Conservation (phyloP, 2,329 filamentous ascomycete genomes). For the Cadophora sp. region DNA sequence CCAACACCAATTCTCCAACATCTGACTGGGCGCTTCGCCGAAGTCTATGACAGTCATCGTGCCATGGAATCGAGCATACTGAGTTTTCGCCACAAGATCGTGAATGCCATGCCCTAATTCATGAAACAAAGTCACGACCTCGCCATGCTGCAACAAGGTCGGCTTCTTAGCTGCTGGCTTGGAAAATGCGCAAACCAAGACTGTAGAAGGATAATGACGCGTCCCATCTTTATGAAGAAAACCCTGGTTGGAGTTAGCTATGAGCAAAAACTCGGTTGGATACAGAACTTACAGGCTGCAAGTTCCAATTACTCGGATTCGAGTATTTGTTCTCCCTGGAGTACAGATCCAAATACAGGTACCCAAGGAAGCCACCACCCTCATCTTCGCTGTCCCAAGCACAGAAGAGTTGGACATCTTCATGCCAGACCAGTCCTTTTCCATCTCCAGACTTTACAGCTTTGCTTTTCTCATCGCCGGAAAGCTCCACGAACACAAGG, state of each 20-base stretch:
- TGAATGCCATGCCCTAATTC: constrained; percentile 11
- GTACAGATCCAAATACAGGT: constrained; percentile 60
- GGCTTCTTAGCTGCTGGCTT: constrained; percentile 51
- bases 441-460: not conserved
- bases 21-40: constrained; percentile 48
- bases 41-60: constrained; percentile 46
- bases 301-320: constrained; percentile 54
- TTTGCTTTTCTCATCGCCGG: not conserved
- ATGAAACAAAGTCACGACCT: constrained; percentile 6
- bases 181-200: constrained; percentile 33
- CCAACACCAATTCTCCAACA: constrained; percentile 52
- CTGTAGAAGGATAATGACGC: constrained; percentile 60
- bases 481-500: not conserved
- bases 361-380: not conserved
- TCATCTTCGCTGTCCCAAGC: not conserved
- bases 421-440: not conserved
- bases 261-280: no score
- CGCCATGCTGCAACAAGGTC: constrained; percentile 32
- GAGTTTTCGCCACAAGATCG: constrained; percentile 4
- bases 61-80: constrained; percentile 46
- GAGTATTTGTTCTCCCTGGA: constrained; percentile 60
- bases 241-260: constrained; percentile 46
- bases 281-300: constrained; percentile 2
- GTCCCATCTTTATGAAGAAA: constrained; percentile 55
- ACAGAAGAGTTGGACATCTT: not conserved